Evolutionary conservation across 345 rosid genomes (phyloP).

Genomic region (Eucalyptus marginata): DNA sequence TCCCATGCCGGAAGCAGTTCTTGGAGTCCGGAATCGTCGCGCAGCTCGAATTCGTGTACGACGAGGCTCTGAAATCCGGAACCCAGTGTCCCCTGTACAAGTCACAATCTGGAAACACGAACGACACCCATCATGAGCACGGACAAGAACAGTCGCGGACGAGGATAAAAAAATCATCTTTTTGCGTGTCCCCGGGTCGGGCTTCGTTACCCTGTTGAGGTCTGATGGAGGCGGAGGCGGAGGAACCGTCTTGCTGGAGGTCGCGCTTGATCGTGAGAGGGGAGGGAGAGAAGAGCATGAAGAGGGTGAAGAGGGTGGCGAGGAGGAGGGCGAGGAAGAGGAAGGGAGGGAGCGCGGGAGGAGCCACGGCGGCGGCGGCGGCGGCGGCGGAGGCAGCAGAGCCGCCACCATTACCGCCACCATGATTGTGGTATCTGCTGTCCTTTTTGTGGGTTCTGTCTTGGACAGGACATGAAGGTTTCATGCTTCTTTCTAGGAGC

Average conservation of each 20-base stretch:
- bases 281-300: conserved; percentile 43
- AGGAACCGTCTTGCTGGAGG: neutral
- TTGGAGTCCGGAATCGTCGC: conserved; percentile 58
- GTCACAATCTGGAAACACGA: conserved; percentile 29
- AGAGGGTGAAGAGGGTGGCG: conserved; percentile 35
- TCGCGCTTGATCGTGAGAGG: conserved; percentile 15
- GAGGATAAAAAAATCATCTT: neutral
- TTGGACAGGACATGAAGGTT: neutral
- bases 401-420: neutral
- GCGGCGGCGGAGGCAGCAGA: neutral
- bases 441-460: neutral
- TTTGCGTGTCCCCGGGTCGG: neutral
- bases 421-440: neutral
- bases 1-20: conserved; percentile 65
- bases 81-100: conserved; percentile 60
- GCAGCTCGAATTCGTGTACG: conserved; percentile 60
- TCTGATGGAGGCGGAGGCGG: conserved; percentile 1
- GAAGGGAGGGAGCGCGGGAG: conserved; percentile 20
- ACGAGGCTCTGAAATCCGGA: conserved; percentile 27
- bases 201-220: conserved; percentile 3
- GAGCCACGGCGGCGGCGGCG: neutral
- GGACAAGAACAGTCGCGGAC: neutral
- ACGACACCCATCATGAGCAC: neutral
- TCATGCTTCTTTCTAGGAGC: neutral
- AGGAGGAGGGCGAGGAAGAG: conserved; percentile 28